Conservation (phyloP, 2,329 filamentous ascomycete species). For the Lecanoromycetidae sp. region DNA sequence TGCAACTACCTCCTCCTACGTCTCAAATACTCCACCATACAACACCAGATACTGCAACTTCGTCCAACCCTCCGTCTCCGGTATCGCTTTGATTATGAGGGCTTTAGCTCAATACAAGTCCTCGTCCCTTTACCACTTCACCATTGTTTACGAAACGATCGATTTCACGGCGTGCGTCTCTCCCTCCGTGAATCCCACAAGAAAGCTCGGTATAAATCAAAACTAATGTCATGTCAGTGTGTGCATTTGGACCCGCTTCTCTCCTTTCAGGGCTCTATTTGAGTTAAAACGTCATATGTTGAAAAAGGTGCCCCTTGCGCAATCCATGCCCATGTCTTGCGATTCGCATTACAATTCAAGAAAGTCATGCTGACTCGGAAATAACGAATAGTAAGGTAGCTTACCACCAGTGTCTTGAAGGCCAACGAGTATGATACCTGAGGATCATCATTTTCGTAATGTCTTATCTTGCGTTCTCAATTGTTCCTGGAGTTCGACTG, state of each 20-base stretch:
- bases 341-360: too few relatives aligned
- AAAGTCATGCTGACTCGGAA: too few relatives aligned
- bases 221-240: too few relatives aligned
- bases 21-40: not conserved
- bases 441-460: not conserved
- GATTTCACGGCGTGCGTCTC: not conserved
- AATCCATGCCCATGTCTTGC: not conserved
- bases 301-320: not conserved
- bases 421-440: not conserved
- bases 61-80: not conserved
- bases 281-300: not conserved
- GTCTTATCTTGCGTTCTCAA: not conserved
- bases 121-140: not conserved
- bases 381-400: too few relatives aligned
- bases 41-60: not conserved
- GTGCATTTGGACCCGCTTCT: too few relatives aligned
- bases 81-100: not conserved
- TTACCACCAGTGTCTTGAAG: not conserved
- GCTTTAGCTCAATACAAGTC: not conserved
- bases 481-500: not conserved
- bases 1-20: not conserved
- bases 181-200: too few relatives aligned
- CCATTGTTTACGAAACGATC: slow-evolving; percentile 2
- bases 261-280: not conserved
- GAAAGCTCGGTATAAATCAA: too few relatives aligned